Base-by-base conservation (phyloP, 208 protist genomes). In the Strigomonas culicis region DNA sequence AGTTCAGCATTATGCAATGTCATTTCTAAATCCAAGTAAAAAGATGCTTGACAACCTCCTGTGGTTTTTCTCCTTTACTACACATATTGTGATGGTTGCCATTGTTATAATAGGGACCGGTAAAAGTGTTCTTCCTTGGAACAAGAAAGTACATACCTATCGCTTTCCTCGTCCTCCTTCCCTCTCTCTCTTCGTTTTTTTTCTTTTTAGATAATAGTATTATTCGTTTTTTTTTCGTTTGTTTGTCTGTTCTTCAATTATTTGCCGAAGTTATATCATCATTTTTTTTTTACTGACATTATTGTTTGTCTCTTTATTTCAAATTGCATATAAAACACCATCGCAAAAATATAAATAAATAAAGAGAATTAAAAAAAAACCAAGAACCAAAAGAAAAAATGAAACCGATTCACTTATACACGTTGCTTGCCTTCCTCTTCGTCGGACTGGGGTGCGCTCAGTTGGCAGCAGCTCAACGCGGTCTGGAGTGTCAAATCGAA, bases 161-260 rank as follows among this genome's bases (percentile, higher is more conserved):
- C 68, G 0, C 50, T 56, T 66, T 13, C 3, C 7, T 49, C n/a
- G 27, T 36, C 22, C 28, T 36, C 28, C 10, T 39, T 69, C 15
- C 52, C 34, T 72, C 55, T 51, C 36, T 70, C 17, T 67, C 39
- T 68, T 72, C 28, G 28, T 57, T 57, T 47, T 76, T 22, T 76
- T 44, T 73, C 52, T 67, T 59, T n/a, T n/a, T 63, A 50, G 28
- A 43, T 24, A 69, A 55, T 15, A 25, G 47, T 57, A 31, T 1
- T 46, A 50, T 4, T 47, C 30, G 46, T 56, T 60, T 36, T 65
- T 68, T 49, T 70, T 49, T 49, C 28, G 63, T 1, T 27, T 31
- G 25, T 67, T 61, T 47, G 15, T 17, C 49, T 52, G 28, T 74
- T 8, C 66, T 58, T 75, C 30, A 57, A 56, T 59, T 50, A 32